phyloP scores from a whole-genome alignment of 1,284 basidiomycete genomes.

The Pseudozyma flocculosa region DNA sequence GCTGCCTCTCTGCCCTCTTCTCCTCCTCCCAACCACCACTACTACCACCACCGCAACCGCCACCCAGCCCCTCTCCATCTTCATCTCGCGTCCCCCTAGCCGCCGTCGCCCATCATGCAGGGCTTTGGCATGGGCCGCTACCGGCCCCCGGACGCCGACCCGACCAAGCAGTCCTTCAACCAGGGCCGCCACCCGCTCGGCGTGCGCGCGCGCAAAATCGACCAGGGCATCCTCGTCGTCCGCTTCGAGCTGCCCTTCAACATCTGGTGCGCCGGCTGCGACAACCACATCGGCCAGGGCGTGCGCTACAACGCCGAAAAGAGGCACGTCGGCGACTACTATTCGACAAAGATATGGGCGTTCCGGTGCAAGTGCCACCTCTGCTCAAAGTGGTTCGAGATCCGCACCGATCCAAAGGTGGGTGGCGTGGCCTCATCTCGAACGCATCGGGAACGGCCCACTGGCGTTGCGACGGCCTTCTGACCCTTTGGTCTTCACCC shows the following conservation, averaged over 20 bases:
- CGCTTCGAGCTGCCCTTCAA: slow-evolving; percentile 83
- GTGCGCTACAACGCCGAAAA: slow-evolving; percentile 95
- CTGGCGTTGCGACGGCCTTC: too few species aligned
- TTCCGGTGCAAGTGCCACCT: slow-evolving; percentile 97
- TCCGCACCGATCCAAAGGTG: slow-evolving; percentile 90
- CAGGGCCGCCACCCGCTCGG: slow-evolving; percentile 63
- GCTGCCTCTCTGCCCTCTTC: too few species aligned
- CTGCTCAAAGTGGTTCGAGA: slow-evolving; percentile 90
- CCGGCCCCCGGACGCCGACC: slow-evolving; percentile 38
- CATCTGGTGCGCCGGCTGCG: slow-evolving; percentile 77
- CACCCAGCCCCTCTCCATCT: neutral
- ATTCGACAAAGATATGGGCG: slow-evolving; percentile 86
- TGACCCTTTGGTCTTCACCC: too few species aligned
- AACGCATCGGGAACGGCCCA: too few species aligned
- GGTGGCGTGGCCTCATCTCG: too few species aligned
- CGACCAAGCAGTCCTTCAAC: slow-evolving; percentile 26
- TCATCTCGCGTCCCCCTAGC: too few species aligned
- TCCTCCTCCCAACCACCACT: neutral
- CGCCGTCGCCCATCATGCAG: slow-evolving; percentile 31
- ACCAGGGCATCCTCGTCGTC: slow-evolving; percentile 88
- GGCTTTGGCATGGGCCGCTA: slow-evolving; percentile 56
- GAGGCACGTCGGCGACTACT: slow-evolving; percentile 92
- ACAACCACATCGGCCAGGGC: slow-evolving; percentile 41
- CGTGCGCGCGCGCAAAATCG: slow-evolving; percentile 84
- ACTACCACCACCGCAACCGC: neutral